Evolutionary conservation across 257 asterid species (phyloP), one percentile per base, ranked within the genome.

Genomic region (Solanum rostratum): DNA sequence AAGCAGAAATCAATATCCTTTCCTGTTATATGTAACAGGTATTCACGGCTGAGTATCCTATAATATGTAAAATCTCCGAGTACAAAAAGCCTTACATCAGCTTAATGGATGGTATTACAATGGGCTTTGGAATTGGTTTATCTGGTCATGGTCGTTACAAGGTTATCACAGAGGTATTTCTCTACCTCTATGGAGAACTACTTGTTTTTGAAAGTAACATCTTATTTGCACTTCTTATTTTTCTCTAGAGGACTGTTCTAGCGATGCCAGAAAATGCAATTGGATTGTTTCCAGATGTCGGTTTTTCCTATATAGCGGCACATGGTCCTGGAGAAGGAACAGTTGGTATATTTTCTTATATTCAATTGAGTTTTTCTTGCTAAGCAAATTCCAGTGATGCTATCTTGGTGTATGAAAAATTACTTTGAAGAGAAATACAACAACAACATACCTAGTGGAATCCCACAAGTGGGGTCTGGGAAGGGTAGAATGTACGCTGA

Each of bases 211-310:
- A 62, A 27, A 76, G 82, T 49, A 70, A 24, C 62, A 76, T 76
- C 82, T 76, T 76, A 49, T 52, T 76, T 24, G 15, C 24, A 9
- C 62, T 76, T 49, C n/a, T 76, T 45, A 15, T 76, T 76, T 83
- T 85, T 33, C 87, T 76, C 54, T 97, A 96, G 99, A 96, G 91
- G 90, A 95, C 98, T 84, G 92, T 93, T 79, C 98, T 96, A 85
- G 98, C 99, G 57, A 96, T 96, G 99, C 99, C 99, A 85, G 99
- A 96, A 88, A 96, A 92, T 91, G 97, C 98, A 65, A 93, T 96
- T 85, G 99, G 99, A 82, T 87, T 96, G 91, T 96, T 96, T 80
- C 99, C 99, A 55, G 99, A 96, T 91, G 99, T 96, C 78, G 99
- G 99, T 79, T 96, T 95, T 91, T 97, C 98, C 29, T 93, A 95